Percentiles rank a stretch among this genome's conserved stretches.
These are phyloP conservation scores for Cyanodermella asteris DNA, from an alignment of 2,329 filamentous ascomycete species.

Conservation along the genomic window DNA sequence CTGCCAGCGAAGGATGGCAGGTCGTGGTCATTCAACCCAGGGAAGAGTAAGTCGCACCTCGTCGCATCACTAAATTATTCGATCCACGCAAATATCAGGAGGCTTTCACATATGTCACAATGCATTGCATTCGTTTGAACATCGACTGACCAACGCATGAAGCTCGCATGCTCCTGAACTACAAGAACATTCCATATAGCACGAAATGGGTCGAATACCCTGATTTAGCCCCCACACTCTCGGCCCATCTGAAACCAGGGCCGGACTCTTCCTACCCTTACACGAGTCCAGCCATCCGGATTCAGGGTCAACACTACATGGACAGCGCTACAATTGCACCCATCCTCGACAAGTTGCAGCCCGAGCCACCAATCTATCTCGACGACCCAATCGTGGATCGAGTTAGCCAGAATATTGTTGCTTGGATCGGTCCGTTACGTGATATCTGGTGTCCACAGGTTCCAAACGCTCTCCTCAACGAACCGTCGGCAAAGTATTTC, in stretches of 20 bases:
- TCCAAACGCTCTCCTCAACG: slow-evolving; percentile 28
- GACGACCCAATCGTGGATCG: slow-evolving; percentile 28
- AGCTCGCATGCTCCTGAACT: slow-evolving; percentile 47
- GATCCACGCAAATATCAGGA: too few relatives aligned
- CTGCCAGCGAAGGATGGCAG: slow-evolving; percentile 31
- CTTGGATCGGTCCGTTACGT: slow-evolving; percentile 14
- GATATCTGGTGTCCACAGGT: slow-evolving; percentile 27
- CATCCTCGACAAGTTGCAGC: slow-evolving; percentile 36
- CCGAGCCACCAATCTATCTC: slow-evolving; percentile 34
- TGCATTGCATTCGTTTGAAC: not conserved
- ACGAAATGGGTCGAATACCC: slow-evolving; percentile 52
- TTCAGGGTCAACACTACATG: slow-evolving; percentile 39
- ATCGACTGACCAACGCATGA: slow-evolving; percentile 4
- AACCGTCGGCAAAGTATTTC: slow-evolving; percentile 33
- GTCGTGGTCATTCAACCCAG: slow-evolving; percentile 46
- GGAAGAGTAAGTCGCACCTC: slow-evolving; percentile 34
- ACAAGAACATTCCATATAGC: slow-evolving; percentile 43
- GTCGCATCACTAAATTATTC: not conserved
- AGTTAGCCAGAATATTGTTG: slow-evolving; percentile 20
- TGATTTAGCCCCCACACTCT: slow-evolving; percentile 34
- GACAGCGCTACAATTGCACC: slow-evolving; percentile 40
- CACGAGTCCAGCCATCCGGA: slow-evolving; percentile 32
- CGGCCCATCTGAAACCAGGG: slow-evolving; percentile 25
- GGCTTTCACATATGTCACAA: too few relatives aligned
- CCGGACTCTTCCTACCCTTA: slow-evolving; percentile 19